Base-by-base conservation (phyloP, 2,329 filamentous ascomycete genomes). In the Coniella lustricola region DNA sequence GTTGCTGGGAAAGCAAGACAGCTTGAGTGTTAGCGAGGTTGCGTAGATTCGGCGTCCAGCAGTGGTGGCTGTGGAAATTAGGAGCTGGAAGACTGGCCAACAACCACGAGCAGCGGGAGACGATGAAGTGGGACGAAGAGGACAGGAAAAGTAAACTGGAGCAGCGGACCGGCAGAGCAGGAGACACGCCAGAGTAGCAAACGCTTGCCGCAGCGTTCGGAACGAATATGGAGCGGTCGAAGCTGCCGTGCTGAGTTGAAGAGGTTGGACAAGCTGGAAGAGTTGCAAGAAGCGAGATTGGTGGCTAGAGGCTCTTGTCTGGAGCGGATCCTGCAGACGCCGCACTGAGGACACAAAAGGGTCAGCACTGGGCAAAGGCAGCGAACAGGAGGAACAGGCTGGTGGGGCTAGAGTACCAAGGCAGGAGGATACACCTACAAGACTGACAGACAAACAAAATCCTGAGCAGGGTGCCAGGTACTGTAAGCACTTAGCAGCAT, bases 251-350 rank as follows among this genome's bases (percentile, higher is more conserved):
- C 38, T 10, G 21, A 9, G n/a, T 41, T 12, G 22, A 29, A 29
- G 38, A 29, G 21, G 20, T 2, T 41, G n/a, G 4, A 16, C 20
- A 13, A 13, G 10, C 14, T 17, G 17, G 17, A 40, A 5, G 25
- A 29, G 25, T 29, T 5, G 25, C 10, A 31, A 31, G 14, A 22
- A 22, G 18, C 13, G 7, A 39, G 13, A 22, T 21, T 13, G 18
- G 36, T 12, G 20, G 36, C 12, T 14, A 22, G 36, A 39, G 7
- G 20, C 18, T n/a, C 13, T 22, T 1, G 18, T 41, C 22, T n/a
- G 22, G 38, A 41, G 25, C 25, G 25, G 25, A 41, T 41, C 38
- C 38, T 41, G 38, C 38, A 41, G 38, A 21, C 37, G 37, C 37
- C 20, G 18, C 21, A n/a, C 7, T 25, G 20, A 39, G 20, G 37